Base-by-base conservation (phyloP, 192 early-diverging fungal genomes). In the Mortierella hygrophila region DNA sequence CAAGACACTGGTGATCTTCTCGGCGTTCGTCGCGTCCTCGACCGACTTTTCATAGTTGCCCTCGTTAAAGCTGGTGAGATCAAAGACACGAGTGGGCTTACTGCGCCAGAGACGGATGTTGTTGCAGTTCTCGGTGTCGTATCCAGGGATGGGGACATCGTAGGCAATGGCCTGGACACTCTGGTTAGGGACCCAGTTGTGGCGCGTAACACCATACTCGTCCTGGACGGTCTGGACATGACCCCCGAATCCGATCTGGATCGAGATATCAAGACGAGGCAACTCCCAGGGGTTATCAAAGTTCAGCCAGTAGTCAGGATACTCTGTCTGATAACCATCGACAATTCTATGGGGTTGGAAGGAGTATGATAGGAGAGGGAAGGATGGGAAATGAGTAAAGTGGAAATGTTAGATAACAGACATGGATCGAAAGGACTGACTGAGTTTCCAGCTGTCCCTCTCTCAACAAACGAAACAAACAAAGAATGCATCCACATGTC, bases 231-330 rank as follows among this genome's bases (percentile, higher is more conserved):
- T 95, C 80, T 91, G 93, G 54, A 98, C 94, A 79, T 95, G 93
- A 29, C 98, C 98, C 79, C 97, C 94, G 89, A 99, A 99, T 70
- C 92, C 92, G 72, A 99, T 93, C 35, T 96, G 95, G 84, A 98
- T 97, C 8, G 93, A 91, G 77, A 98, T 95, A 91, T 99, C 97
- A 23, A 96, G 92, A 68, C 98, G 96, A 82, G 97, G 95, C 84
- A 98, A 93, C 86, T 99, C 97, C 98, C 98, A 99, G 23, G 98
- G 97, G 87, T 99, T 99, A 76, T 96, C 97, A 88, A 96, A 94
- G 81, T 95, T 97, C 63, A 99, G 93, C 98, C 98, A 99, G 89
- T 97, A 97, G 89, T 99, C 98, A 21, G 98, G 98, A 54, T 91
- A 93, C 88, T 99, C 97, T 26, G 94, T 94, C 88, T 99, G 98